Evolutionary conservation across 1,284 basidiomycete species (phyloP).

Genomic region (Hemileia vastatrix): DNA sequence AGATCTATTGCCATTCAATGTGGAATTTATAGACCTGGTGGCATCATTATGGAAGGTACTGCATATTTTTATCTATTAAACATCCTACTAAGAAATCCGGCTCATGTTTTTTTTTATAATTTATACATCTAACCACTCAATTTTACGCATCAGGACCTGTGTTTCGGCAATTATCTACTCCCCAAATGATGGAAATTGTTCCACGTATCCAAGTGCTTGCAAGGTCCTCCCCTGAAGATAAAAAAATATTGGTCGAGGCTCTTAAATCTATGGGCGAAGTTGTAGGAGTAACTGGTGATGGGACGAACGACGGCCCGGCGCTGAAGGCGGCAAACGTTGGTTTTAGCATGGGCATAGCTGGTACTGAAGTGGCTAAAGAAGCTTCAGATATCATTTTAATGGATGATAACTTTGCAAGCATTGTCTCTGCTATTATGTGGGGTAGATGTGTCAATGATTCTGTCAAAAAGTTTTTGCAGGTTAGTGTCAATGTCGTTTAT

Average conservation of each 20-base stretch:
- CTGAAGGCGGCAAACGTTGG: slow-evolving; percentile 14
- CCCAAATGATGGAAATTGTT: slow-evolving; percentile 25
- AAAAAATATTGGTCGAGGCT: slow-evolving; percentile 57
- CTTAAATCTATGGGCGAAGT: slow-evolving; percentile 79
- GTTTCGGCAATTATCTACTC: slow-evolving; percentile 25
- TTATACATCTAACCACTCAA: neutral
- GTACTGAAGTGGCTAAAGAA: slow-evolving; percentile 97
- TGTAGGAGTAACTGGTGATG: slow-evolving; percentile 95
- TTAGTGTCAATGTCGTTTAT: neutral
- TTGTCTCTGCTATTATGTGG: slow-evolving; percentile 28
- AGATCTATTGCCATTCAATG: slow-evolving; percentile 28
- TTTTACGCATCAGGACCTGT: slow-evolving; percentile 22
- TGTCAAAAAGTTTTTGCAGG: slow-evolving; percentile 26
- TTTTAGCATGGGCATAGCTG: slow-evolving; percentile 79
- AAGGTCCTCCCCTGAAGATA: slow-evolving; percentile 25
- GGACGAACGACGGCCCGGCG: slow-evolving; percentile 42
- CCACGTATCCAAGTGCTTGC: slow-evolving; percentile 26
- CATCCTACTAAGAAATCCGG: neutral
- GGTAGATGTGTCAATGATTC: slow-evolving; percentile 29
- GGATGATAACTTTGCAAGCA: slow-evolving; percentile 45
- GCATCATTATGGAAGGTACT: slow-evolving; percentile 22
- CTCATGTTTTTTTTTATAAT: neutral
- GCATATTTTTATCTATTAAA: neutral
- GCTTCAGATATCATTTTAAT: slow-evolving; percentile 98
- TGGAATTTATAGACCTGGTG: slow-evolving; percentile 25